Conservation (phyloP, 1,284 basidiomycete species). For the Chondrostereum purpureum region DNA sequence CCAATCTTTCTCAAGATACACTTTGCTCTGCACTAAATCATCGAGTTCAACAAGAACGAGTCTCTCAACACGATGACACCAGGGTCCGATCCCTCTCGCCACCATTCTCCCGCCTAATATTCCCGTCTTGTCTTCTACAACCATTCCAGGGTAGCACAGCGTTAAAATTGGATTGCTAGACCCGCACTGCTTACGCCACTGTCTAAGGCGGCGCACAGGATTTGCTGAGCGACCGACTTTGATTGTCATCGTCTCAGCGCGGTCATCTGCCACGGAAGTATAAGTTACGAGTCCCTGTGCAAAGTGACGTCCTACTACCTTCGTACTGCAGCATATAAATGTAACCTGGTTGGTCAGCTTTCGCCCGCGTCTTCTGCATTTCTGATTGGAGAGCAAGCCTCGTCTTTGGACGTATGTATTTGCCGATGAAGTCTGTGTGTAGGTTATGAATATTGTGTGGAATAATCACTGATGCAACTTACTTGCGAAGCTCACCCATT, state of each 20-base stretch:
- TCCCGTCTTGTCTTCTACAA: conserved; percentile 26
- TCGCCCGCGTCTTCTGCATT: background rate
- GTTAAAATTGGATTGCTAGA: conserved; percentile 35
- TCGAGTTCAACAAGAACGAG: background rate
- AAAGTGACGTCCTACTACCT: background rate
- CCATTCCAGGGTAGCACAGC: background rate
- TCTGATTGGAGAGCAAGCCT: background rate
- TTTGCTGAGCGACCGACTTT: background rate
- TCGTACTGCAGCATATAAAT: background rate
- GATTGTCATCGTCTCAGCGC: background rate
- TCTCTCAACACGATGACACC: background rate
- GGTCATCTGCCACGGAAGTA: conserved; percentile 2
- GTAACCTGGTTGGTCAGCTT: background rate
- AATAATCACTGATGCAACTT: background rate
- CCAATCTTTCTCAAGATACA: background rate
- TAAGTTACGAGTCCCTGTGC: background rate
- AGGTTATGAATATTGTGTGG: background rate
- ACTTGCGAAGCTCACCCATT: background rate
- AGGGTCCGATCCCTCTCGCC: conserved; percentile 42
- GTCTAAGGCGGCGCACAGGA: background rate
- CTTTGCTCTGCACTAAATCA: background rate
- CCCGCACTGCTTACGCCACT: conserved; percentile 14
- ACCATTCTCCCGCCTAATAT: conserved; percentile 34
- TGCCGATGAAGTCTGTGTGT: background rate
- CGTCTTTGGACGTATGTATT: background rate